Percentiles rank a stretch among this genome's conserved stretches.
phyloP scores from a whole-genome alignment of 2,329 filamentous ascomycete species.

The Epichloe sp. region DNA sequence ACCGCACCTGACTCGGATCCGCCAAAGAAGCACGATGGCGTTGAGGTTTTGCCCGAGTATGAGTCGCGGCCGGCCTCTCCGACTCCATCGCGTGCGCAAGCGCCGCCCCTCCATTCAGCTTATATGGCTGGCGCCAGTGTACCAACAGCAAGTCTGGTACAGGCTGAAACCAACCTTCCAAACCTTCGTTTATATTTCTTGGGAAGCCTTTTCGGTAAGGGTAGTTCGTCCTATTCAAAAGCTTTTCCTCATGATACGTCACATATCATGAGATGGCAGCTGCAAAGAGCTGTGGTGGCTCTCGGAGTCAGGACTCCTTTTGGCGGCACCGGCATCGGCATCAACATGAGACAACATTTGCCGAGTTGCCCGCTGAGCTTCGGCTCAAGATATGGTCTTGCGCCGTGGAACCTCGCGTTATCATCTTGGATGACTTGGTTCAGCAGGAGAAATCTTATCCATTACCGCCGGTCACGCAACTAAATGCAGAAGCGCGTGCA shows the following conservation, averaged over 20 bases:
- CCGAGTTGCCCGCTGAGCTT: constrained; percentile 22
- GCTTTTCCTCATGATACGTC: background rate
- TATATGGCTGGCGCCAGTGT: constrained; percentile 1
- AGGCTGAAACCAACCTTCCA: background rate
- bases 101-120: background rate
- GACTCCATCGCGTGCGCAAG: constrained; percentile 1
- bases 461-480: constrained; percentile 22
- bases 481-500: constrained; percentile 22
- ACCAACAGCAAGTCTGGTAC: constrained; percentile 1
- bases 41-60: constrained; percentile 1
- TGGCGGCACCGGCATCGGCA: background rate
- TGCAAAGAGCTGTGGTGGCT: constrained; percentile 1
- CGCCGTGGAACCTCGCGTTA: constrained; percentile 23
- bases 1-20: background rate
- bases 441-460: constrained; percentile 18
- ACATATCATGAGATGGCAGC: constrained; percentile 2
- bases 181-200: background rate
- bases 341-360: constrained; percentile 10
- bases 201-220: background rate
- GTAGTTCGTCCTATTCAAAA: background rate
- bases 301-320: background rate
- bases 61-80: constrained; percentile 1
- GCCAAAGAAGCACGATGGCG: constrained; percentile 1
- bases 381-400: constrained; percentile 25
- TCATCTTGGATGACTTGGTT: constrained; percentile 22